Evolutionary conservation across 305 asterid genomes (phyloP).

Genomic region (Withania somnifera): DNA sequence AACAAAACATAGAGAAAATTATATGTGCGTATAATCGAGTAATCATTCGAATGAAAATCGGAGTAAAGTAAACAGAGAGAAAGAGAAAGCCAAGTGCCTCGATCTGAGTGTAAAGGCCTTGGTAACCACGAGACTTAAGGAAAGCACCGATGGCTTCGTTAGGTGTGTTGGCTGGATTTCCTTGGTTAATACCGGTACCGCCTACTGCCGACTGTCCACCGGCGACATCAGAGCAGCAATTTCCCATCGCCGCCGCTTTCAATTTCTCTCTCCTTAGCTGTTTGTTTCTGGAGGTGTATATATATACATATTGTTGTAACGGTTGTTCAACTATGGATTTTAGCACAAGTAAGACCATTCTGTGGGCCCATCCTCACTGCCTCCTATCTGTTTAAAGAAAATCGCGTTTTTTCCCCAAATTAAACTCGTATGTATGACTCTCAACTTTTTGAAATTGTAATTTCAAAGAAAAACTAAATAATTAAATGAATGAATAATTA

Average conservation of each 20-base stretch:
- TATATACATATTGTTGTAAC: not conserved
- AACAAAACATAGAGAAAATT: not conserved
- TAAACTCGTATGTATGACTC: not conserved
- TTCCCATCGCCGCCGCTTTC: constrained; percentile 60
- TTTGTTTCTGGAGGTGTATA: not conserved
- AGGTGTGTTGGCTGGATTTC: constrained; percentile 24
- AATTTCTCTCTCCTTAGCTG: not conserved
- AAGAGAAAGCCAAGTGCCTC: constrained; percentile 39
- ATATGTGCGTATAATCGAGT: not conserved
- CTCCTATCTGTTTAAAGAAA: not conserved
- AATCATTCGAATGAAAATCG: not conserved
- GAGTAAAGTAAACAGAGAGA: not conserved
- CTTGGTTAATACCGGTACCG: constrained; percentile 32
- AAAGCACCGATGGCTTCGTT: constrained; percentile 82
- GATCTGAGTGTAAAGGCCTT: constrained; percentile 84
- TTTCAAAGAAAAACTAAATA: not conserved
- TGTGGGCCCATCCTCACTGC: not conserved
- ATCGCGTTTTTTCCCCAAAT: not conserved
- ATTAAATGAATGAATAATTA: not conserved
- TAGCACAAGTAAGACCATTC: not conserved
- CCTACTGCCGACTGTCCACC: constrained; percentile 82
- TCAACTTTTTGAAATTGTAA: not conserved
- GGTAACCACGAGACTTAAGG: constrained; percentile 72
- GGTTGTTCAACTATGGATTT: not conserved
- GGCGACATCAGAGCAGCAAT: constrained; percentile 84